Conservation (phyloP, 108 stramenopile genomes). For the Pseudonitzschia delicatissima region DNA sequence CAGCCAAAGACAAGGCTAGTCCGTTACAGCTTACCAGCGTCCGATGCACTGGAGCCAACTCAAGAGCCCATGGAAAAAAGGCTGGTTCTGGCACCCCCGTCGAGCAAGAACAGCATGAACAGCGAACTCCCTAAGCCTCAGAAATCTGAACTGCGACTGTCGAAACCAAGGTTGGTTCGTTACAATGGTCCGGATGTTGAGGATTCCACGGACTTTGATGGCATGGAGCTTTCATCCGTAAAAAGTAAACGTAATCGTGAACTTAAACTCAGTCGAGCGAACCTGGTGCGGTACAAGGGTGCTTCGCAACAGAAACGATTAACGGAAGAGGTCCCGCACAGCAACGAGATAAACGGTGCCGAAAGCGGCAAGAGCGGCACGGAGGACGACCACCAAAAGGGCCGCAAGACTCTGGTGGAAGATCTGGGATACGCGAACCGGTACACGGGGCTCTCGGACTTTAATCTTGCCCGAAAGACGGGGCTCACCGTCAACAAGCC, state of each 20-base stretch:
- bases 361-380: not conserved
- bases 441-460: not conserved
- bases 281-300: not conserved
- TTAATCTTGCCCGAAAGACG: constrained; percentile 2
- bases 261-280: not conserved
- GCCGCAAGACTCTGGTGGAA: not conserved
- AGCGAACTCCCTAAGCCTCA: not conserved
- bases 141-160: too few species aligned
- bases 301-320: not conserved
- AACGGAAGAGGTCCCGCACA: not conserved
- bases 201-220: not conserved
- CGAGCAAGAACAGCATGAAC: not conserved
- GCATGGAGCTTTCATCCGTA: not conserved
- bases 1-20: not conserved
- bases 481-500: constrained; percentile 16
- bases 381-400: not conserved
- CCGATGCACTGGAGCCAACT: too few species aligned
- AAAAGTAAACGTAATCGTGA: not conserved
- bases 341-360: not conserved
- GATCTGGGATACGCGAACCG: not conserved
- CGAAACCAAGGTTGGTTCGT: not conserved
- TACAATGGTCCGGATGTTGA: not conserved
- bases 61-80: too few species aligned
- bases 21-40: not conserved
- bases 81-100: not conserved